Percentiles rank a stretch among this genome's conserved stretches.
These are phyloP conservation scores for Vanderwaltozyma tropicalis DNA, from an alignment of 805 yeast genomes.

Conservation along the genomic window DNA sequence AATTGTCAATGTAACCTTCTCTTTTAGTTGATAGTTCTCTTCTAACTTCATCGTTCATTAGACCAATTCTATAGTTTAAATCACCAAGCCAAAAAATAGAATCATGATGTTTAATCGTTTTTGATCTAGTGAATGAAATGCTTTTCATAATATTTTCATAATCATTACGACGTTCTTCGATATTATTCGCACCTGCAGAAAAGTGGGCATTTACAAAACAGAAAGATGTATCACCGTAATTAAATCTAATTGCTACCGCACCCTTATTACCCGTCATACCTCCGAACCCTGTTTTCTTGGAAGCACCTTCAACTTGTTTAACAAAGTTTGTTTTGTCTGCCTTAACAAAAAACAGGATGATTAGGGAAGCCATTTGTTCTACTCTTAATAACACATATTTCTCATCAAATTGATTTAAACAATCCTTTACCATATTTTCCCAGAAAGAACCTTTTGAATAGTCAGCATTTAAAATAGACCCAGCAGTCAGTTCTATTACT, in stretches of 20 bases:
- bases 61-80: conserved; percentile 68
- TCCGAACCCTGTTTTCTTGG: conserved; percentile 89
- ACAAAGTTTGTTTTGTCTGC: conserved; percentile 39
- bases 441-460: conserved; percentile 66
- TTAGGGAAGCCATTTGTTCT: conserved; percentile 63
- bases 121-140: conserved; percentile 67
- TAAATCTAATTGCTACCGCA: conserved; percentile 84
- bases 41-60: conserved; percentile 68
- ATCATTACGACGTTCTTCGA: conserved; percentile 79
- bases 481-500: conserved; percentile 84
- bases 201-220: conserved; percentile 85
- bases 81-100: conserved; percentile 92
- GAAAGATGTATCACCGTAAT: conserved; percentile 67
- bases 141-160: conserved; percentile 67
- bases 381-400: conserved; percentile 58
- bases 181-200: conserved; percentile 82
- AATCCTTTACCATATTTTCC: conserved; percentile 57
- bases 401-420: conserved; percentile 46
- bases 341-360: conserved; percentile 54
- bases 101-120: conserved; percentile 72
- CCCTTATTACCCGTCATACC: conserved; percentile 98
- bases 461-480: conserved; percentile 80
- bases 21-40: conserved; percentile 37
- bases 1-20: conserved; percentile 28
- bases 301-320: conserved; percentile 85